Base-by-base conservation (phyloP, 1,284 basidiomycete genomes). In the Melampsora occidentalis region DNA sequence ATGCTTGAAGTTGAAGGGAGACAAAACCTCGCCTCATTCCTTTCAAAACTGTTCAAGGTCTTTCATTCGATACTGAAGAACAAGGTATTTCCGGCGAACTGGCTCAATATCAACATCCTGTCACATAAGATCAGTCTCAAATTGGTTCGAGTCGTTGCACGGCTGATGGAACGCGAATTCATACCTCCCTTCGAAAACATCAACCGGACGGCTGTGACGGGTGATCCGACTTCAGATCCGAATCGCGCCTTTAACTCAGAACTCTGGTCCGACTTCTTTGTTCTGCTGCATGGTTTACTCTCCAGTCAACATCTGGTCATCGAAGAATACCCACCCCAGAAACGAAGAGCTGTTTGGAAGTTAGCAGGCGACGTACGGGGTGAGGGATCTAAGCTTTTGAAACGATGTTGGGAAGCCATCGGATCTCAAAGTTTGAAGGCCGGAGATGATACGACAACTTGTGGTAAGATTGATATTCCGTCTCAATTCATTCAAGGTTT, bases 271-370 rank as follows among this genome's bases (percentile, higher is more conserved):
- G 90, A 90, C 63, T 90, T 89, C 61, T 89, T 98, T 80, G 87
- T 88, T 71, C 91, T 94, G 86, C 84, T 97, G 7, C 87, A 97
- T 79, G 91, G 90, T 78, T 85, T 97, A 59, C 86, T 97, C 25
- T 91, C 92, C 2, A 96, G 93, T 9, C 91, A 94, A 69, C 93
- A 96, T 79, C 87, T 98, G 22, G 89, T 93, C 16, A 94, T 98
- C 66, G 96, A 99, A 83, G 92, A 97, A 79, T 94, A 94, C 80
- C 92, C 90, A 81, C 91, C 94, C 0, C 92, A 97, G 91, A 91
- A 93, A 87, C 90, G 94, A 69, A 89, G 95, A 70, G 92, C 94
- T 0, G 93, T 97, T 18, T 98, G 96, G 96, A 89, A 94, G 62
- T 87, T 98, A 18, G 93, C 92, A 2, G 95, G 95, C 20, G 96